Percentiles rank a stretch among this genome's conserved stretches.
Conservation (phyloP, 345 rosid genomes). For the Sapria himalayana region DNA sequence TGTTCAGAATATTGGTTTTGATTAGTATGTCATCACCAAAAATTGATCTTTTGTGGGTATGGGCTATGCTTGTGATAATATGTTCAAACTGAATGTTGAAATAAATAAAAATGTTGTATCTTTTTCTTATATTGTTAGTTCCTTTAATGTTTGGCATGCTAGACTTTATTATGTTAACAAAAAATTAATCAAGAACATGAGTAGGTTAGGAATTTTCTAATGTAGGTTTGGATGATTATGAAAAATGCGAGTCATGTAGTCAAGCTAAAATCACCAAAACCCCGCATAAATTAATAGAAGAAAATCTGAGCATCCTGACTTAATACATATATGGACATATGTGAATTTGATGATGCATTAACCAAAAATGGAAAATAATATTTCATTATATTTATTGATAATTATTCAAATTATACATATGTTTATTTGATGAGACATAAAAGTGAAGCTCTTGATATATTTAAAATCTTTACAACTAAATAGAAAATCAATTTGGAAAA, state of each 20-base stretch:
- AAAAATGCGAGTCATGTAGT: too few relatives aligned
- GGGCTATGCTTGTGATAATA: background rate
- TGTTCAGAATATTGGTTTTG: background rate
- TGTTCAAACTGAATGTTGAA: background rate
- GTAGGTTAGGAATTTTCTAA: too few relatives aligned
- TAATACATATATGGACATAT: constrained; percentile 1
- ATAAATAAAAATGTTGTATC: background rate
- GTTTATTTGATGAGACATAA: too few relatives aligned
- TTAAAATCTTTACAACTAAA: too few relatives aligned
- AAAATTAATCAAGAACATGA: background rate
- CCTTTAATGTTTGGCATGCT: background rate
- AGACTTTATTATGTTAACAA: background rate
- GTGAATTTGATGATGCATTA: constrained; percentile 4
- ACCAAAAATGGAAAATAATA: constrained; percentile 3
- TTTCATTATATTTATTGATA: constrained; percentile 6
- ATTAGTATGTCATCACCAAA: background rate
- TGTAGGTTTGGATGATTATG: too few relatives aligned
- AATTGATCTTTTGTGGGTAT: background rate
- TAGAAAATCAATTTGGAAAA: background rate
- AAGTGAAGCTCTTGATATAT: too few relatives aligned
- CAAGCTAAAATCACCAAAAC: too few relatives aligned
- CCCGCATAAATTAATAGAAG: too few relatives aligned
- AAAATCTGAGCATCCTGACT: background rate
- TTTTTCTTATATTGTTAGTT: background rate
- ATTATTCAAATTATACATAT: constrained; percentile 2